A percentile compares a stretch with the other conserved stretches of the same genome.
These are phyloP conservation scores for Populus tremula DNA, from an alignment of 345 rosid species.

Conservation along the genomic window DNA sequence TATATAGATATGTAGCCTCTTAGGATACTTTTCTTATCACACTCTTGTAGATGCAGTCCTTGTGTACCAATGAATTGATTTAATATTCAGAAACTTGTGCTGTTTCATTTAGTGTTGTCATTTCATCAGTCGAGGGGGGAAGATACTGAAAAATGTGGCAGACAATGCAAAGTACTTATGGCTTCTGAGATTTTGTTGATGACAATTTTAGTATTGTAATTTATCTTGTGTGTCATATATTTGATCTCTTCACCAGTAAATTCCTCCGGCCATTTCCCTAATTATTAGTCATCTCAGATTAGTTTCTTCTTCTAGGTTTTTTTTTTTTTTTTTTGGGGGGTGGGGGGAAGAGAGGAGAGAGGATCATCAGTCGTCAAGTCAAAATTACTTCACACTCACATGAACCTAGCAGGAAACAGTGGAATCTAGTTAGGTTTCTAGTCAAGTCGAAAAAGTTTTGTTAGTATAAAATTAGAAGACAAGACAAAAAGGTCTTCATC, in stretches of 20 bases:
- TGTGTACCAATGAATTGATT: not conserved
- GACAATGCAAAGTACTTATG: conserved; percentile 7
- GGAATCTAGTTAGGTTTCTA: conserved; percentile 10
- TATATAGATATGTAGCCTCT: not conserved
- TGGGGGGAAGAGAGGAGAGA: conserved; percentile 2
- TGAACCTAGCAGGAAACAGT: conserved; percentile 8
- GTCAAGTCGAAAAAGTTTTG: not conserved
- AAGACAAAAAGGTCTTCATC: conserved; percentile 6
- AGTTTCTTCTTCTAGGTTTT: conserved; percentile 13
- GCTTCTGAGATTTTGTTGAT: not conserved
- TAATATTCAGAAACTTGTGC: not conserved
- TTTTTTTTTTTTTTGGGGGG: not conserved
- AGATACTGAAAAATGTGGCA: conserved; percentile 15
- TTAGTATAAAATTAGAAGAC: not conserved
- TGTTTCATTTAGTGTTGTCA: conserved; percentile 14
- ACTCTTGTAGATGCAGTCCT: not conserved
- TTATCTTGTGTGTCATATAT: not conserved
- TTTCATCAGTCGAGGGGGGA: conserved; percentile 13
- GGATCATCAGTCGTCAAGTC: not conserved
- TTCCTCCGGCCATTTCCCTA: conserved; percentile 25
- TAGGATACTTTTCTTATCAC: not conserved
- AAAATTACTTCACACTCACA: conserved; percentile 1
- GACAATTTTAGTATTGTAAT: too few species aligned
- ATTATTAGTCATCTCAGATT: conserved; percentile 33
- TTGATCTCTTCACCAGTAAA: conserved; percentile 2